A percentile compares a stretch with the other conserved stretches of the same genome.
Evolutionary conservation across 176 grass and related monocot genomes (phyloP).

Genomic region (Avena sativa): DNA sequence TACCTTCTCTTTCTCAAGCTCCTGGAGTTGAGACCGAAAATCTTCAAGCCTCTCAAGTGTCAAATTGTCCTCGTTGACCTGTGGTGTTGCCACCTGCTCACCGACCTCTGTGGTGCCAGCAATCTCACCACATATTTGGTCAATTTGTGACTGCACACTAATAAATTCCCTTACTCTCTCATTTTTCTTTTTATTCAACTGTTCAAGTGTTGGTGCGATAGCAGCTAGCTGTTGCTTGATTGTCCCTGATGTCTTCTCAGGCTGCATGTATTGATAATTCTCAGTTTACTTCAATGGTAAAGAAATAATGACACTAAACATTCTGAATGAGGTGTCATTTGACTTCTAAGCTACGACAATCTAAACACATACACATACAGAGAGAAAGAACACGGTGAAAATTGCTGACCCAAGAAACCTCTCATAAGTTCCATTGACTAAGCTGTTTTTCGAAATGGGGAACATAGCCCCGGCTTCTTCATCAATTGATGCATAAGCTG

Average conservation of each 20-base stretch:
- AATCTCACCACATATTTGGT: conserved; percentile 92
- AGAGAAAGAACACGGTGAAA: neutral
- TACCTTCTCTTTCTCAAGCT: conserved; percentile 99
- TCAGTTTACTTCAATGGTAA: conserved; percentile 30
- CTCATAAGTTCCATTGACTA: conserved; percentile 26
- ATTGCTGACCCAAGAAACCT: neutral
- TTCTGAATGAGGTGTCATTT: neutral
- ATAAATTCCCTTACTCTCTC: conserved; percentile 81
- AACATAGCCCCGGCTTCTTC: too few species aligned
- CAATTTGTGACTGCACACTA: conserved; percentile 81
- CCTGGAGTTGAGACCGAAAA: conserved; percentile 80
- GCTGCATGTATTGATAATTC: conserved; percentile 51
- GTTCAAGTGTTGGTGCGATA: conserved; percentile 82
- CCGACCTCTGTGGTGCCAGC: conserved; percentile 75
- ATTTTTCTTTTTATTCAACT: conserved; percentile 85
- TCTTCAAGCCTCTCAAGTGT: conserved; percentile 89
- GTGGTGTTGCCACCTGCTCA: conserved; percentile 68
- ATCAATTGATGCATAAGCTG: too few species aligned
- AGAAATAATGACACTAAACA: neutral
- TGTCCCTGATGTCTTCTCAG: conserved; percentile 89
- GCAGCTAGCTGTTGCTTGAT: conserved; percentile 95
- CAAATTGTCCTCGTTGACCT: conserved; percentile 86
- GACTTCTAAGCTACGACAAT: conserved; percentile 29
- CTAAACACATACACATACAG: neutral
- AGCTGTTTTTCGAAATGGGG: too few species aligned